A percentile compares a stretch with the other conserved stretches of the same genome.
Conservation (phyloP, 2,329 filamentous ascomycete genomes). For the Periconia sp. region DNA sequence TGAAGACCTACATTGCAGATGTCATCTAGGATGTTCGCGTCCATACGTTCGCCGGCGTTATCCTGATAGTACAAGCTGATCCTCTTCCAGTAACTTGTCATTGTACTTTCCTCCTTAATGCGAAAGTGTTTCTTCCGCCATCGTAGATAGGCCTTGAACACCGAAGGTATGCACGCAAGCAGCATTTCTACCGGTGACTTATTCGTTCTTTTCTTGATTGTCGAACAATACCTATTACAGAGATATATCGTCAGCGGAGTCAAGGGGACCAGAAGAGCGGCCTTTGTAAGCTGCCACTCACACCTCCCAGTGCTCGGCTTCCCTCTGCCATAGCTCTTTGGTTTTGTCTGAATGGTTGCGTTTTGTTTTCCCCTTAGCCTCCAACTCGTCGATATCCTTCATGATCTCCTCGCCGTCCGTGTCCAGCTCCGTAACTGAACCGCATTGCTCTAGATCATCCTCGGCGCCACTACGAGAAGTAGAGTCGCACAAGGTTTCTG, state of each 20-base stretch:
- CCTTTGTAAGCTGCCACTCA: background rate
- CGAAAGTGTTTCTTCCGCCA: conserved; percentile 19
- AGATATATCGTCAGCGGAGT: conserved; percentile 9
- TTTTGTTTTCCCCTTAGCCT: conserved; percentile 7
- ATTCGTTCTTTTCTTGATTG: conserved; percentile 15
- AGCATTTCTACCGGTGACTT: conserved; percentile 14
- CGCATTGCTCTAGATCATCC: background rate
- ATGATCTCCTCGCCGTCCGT: conserved; percentile 10
- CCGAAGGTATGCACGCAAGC: conserved; percentile 14
- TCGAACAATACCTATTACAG: conserved; percentile 13
- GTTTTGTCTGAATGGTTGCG: conserved; percentile 6
- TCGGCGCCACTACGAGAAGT: background rate
- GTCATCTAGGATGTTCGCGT: conserved; percentile 16
- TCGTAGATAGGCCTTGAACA: conserved; percentile 22
- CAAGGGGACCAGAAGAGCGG: background rate
- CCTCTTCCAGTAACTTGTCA: conserved; percentile 20
- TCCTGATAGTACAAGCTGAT: conserved; percentile 19
- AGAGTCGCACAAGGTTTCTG: background rate
- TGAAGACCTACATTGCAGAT: conserved; percentile 21
- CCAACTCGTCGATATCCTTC: conserved; percentile 9
- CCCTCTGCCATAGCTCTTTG: conserved; percentile 8
- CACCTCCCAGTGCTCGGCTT: conserved; percentile 9
- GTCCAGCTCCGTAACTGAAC: conserved; percentile 8
- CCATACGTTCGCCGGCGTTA: conserved; percentile 16
- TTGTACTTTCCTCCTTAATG: conserved; percentile 20